Evolutionary conservation across 768 basidiomycete species (phyloP).

Genomic region (Leccinum subtestaceum): DNA sequence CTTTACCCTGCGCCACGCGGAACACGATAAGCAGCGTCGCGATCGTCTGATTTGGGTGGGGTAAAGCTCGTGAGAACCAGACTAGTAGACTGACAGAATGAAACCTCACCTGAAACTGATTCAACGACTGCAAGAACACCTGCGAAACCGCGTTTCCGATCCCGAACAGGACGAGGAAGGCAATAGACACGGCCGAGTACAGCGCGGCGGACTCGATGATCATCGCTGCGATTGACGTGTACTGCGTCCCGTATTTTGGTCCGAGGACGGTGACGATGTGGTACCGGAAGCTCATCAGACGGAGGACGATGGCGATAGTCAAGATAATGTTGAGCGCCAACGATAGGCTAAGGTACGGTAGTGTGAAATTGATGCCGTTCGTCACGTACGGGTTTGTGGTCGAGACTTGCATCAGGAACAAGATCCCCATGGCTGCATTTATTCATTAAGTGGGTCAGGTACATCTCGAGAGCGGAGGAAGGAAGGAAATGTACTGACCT

Average conservation of each 20-base stretch:
- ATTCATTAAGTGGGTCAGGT: not conserved
- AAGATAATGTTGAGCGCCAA: conserved; percentile 33
- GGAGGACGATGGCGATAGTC: conserved; percentile 21
- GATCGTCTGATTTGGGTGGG: not conserved
- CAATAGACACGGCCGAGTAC: conserved; percentile 12
- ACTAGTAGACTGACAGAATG: not conserved
- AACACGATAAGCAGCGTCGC: not conserved
- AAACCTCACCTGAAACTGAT: not conserved
- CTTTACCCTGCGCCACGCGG: not conserved
- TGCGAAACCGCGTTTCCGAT: not conserved
- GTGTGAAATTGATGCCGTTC: not conserved
- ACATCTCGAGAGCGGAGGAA: not conserved
- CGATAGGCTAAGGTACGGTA: conserved; percentile 29
- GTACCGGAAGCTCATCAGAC: conserved; percentile 26
- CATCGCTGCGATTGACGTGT: conserved; percentile 35
- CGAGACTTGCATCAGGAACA: not conserved
- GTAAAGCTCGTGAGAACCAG: not conserved
- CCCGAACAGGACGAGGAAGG: not conserved
- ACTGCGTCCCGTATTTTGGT: conserved; percentile 20
- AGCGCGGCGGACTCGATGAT: conserved; percentile 35
- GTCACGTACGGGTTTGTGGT: not conserved
- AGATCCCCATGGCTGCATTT: not conserved
- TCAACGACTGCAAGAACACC: not conserved
- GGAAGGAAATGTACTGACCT: not conserved
- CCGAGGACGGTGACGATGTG: conserved; percentile 18